phyloP scores from a whole-genome alignment of 2,329 filamentous ascomycete genomes.

The Neodidymelliopsis sp. region DNA sequence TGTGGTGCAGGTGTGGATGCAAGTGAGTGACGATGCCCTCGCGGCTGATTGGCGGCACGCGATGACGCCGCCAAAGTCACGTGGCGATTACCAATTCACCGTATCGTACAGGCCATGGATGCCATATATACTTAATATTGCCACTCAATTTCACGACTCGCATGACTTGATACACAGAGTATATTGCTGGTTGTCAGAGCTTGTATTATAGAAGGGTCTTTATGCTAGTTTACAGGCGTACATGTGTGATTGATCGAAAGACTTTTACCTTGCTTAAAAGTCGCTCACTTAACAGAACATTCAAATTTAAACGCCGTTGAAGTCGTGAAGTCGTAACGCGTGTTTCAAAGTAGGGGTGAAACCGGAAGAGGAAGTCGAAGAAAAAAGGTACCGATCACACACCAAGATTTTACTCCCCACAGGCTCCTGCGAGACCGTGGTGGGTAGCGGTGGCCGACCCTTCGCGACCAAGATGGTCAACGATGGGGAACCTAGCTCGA shows the following conservation, averaged over 20 bases:
- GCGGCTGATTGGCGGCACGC: conserved; percentile 5
- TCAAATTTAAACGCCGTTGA: conserved; percentile 6
- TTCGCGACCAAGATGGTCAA: conserved; percentile 54
- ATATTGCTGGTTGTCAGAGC: too few species aligned
- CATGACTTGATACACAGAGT: background rate
- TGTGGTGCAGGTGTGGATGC: conserved; percentile 2
- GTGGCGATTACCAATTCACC: conserved; percentile 10
- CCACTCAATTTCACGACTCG: background rate
- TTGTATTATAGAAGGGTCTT: too few species aligned
- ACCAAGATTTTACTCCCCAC: conserved; percentile 36
- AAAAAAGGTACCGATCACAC: background rate
- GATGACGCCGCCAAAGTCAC: conserved; percentile 9
- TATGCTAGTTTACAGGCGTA: background rate
- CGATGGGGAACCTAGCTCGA: conserved; percentile 72
- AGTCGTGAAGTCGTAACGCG: conserved; percentile 3
- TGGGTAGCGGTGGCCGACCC: conserved; percentile 43
- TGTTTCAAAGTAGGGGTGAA: conserved; percentile 2
- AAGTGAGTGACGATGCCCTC: conserved; percentile 11
- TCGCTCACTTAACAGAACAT: too few species aligned
- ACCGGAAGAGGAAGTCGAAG: background rate
- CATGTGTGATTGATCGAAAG: background rate
- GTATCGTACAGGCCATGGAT: background rate
- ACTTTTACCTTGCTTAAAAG: background rate
- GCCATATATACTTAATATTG: too few species aligned
- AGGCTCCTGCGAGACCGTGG: conserved; percentile 47